Evolutionary conservation across 768 basidiomycete species (phyloP).

Genomic region (Suillus sp.): DNA sequence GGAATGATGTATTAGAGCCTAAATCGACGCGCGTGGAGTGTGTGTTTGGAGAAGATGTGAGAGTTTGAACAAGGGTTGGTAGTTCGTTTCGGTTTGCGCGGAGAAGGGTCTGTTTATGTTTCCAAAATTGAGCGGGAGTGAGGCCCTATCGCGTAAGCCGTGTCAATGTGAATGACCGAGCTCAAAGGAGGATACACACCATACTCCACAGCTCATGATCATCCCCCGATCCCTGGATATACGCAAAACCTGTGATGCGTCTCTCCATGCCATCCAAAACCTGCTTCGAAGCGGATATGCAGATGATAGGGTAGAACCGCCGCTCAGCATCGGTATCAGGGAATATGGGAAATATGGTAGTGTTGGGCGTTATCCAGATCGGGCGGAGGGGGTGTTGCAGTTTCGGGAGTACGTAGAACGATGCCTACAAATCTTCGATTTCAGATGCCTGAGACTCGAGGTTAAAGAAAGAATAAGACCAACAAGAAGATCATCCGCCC

Average conservation of each 20-base stretch:
- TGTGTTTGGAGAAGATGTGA: constrained; percentile 15
- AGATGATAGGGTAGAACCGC: constrained; percentile 72
- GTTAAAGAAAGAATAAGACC: constrained; percentile 20
- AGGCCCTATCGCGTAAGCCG: constrained; percentile 56
- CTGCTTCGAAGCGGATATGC: constrained; percentile 82
- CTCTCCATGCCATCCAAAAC: constrained; percentile 61
- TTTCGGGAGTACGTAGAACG: constrained; percentile 67
- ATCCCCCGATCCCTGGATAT: constrained; percentile 93
- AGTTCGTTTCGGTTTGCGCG: constrained; percentile 50
- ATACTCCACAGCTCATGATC: constrained; percentile 91
- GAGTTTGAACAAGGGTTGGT: constrained; percentile 30
- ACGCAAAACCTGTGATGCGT: constrained; percentile 70
- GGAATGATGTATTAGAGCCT: neutral
- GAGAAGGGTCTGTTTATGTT: constrained; percentile 51
- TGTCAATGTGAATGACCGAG: neutral
- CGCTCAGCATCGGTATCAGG: constrained; percentile 13
- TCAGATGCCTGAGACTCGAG: neutral
- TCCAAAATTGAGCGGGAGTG: constrained; percentile 75
- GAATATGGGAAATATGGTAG: constrained; percentile 49
- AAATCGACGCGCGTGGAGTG: neutral
- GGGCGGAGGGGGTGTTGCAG: constrained; percentile 74
- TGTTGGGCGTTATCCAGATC: constrained; percentile 84
- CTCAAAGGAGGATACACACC: constrained; percentile 41
- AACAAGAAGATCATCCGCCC: constrained; percentile 73
- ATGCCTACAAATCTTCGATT: constrained; percentile 48